phyloP scores from a whole-genome alignment of 139 green algal genomes.

The Edaphochlamys debaryana region DNA sequence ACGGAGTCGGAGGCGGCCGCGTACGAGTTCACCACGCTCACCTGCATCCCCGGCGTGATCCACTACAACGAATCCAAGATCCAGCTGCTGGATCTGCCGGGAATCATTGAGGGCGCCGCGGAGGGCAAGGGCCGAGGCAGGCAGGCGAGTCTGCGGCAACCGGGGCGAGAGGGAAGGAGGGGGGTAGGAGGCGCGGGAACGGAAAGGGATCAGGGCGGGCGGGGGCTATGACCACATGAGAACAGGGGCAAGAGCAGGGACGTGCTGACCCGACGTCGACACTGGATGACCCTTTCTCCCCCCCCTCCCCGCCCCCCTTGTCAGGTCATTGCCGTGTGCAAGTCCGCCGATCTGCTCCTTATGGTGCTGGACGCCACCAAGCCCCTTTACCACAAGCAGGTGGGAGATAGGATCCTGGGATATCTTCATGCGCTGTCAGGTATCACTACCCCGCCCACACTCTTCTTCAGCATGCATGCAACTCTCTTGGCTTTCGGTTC shows the following conservation, averaged over 20 bases:
- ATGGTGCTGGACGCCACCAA: slow-evolving; percentile 99
- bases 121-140: slow-evolving; percentile 94
- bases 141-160: slow-evolving; percentile 81
- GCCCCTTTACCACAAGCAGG: slow-evolving; percentile 69
- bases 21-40: slow-evolving; percentile 99
- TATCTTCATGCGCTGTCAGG: too few relatives aligned
- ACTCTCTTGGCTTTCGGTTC: too few relatives aligned
- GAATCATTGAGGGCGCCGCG: slow-evolving; percentile 98
- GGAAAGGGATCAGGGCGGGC: not conserved
- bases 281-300: not conserved
- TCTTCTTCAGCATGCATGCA: too few relatives aligned
- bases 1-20: slow-evolving; percentile 89
- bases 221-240: too few relatives aligned
- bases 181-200: not conserved
- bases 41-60: slow-evolving; percentile 97
- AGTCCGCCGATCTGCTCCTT: slow-evolving; percentile 96
- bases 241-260: not conserved
- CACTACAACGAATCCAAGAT: slow-evolving; percentile 99
- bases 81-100: slow-evolving; percentile 98
- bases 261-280: not conserved
- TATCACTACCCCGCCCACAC: too few relatives aligned
- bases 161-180: not conserved
- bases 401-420: too few relatives aligned
- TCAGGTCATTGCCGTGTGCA: slow-evolving; percentile 98
- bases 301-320: not conserved